Percentiles rank a stretch among this genome's conserved stretches.
Conservation (phyloP, 1,139 yeast genomes). For the Candida sp. region DNA sequence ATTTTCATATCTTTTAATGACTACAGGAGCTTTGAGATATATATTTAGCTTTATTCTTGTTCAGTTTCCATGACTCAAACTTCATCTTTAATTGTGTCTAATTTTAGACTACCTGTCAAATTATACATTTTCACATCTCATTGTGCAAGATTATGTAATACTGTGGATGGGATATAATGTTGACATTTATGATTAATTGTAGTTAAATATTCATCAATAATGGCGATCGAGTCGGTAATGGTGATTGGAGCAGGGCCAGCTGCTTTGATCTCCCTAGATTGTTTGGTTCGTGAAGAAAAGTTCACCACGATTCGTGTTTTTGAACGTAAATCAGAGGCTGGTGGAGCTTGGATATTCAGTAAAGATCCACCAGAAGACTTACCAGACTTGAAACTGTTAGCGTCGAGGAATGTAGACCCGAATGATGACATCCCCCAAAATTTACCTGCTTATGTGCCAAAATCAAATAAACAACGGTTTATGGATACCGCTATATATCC, state of each 20-base stretch:
- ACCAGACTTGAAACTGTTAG: conserved; percentile 12
- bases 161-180: neutral
- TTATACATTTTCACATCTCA: too few species aligned
- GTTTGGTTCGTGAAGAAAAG: conserved; percentile 42
- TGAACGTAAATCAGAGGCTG: conserved; percentile 38
- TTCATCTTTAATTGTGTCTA: too few species aligned
- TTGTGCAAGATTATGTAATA: neutral
- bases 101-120: too few species aligned
- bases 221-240: conserved; percentile 31
- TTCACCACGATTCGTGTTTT: conserved; percentile 43
- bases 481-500: conserved; percentile 42
- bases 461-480: conserved; percentile 19
- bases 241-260: conserved; percentile 70
- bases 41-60: too few species aligned
- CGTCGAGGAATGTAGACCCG: conserved; percentile 12
- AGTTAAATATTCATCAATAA: neutral
- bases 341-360: conserved; percentile 45
- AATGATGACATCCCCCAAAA: conserved; percentile 11
- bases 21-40: too few species aligned
- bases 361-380: conserved; percentile 18
- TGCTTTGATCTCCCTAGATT: conserved; percentile 57
- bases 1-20: too few species aligned
- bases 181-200: too few species aligned
- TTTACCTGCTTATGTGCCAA: conserved; percentile 25
- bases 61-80: too few species aligned